Base-by-base conservation (phyloP, 2,329 filamentous ascomycete genomes). In the Fusarium sp. region DNA sequence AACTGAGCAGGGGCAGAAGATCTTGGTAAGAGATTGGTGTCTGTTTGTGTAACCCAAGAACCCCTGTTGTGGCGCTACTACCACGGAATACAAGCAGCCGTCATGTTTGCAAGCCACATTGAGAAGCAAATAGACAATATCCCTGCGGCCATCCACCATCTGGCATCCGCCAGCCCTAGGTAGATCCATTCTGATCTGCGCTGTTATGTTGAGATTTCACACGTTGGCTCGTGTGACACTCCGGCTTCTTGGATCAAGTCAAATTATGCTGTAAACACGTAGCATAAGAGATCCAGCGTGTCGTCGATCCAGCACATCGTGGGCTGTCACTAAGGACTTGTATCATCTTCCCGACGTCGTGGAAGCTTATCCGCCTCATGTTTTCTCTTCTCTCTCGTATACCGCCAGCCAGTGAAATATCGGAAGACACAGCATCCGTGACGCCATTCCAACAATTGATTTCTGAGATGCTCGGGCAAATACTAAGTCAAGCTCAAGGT, bases 261-360 rank as follows among this genome's bases (percentile, higher is more conserved):
- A 46, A 49, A 37, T 41, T 32, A 35, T 50, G 48, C 20, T 35
- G 47, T 40, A 33, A 25, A 35, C 33, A 22, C 58, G 70, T 73
- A 58, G n/a, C 49, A 74, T 70, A 39, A 53, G 61, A 71, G 70
- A 74, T 73, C 62, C 60, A 48, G 63, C 55, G 63, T 65, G 53
- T 47, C 53, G 45, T 57, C 63, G 71, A 73, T 73, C 66, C 71
- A 71, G 71, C 68, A 71, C 55, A 23, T 62, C 48, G 51, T 56
- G 49, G 40, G 56, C 48, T 64, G 55, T 41, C 53, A 56, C 59
- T 39, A 51, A 48, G 20, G 64, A 68, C 51, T 61, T 64, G 55
- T 57, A 47, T 40, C 52, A 39, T 19, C 15, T 62, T 67, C 40
- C 59, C 62, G 48, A 47, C 22, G 20, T 25, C 30, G 37, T 65